phyloP scores from a whole-genome alignment of 1,284 basidiomycete species.

The Cystobasidiaceae sp. region DNA sequence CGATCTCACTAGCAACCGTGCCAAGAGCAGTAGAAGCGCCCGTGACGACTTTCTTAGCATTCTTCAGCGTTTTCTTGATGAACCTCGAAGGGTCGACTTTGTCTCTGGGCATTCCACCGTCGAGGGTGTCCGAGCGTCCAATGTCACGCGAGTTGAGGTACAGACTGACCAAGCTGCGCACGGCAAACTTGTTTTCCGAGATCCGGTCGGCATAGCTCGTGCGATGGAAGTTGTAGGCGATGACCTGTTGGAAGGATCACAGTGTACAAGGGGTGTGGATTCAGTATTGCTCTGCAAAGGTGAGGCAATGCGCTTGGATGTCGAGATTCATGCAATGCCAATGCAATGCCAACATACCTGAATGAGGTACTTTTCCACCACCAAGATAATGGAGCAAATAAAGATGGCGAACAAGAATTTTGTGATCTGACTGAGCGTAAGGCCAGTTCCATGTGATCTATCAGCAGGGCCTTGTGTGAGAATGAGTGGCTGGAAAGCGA shows the following conservation, averaged over 20 bases:
- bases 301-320: too few relatives aligned
- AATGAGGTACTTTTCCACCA: conserved; percentile 78
- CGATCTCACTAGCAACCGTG: conserved; percentile 52
- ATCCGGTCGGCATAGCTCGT: conserved; percentile 79
- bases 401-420: conserved; percentile 70
- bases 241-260: conserved; percentile 38
- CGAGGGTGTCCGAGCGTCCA: conserved; percentile 64
- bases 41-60: conserved; percentile 60
- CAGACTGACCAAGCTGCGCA: conserved; percentile 65
- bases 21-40: conserved; percentile 46
- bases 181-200: conserved; percentile 72
- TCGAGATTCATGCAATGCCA: too few relatives aligned
- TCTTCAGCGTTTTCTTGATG: conserved; percentile 60
- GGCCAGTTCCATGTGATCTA: conserved; percentile 20
- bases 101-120: conserved; percentile 50
- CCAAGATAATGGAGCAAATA: conserved; percentile 65
- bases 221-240: conserved; percentile 69
- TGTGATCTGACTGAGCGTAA: conserved; percentile 54
- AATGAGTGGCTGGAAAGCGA: conserved; percentile 40
- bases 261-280: neutral
- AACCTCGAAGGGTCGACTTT: conserved; percentile 58
- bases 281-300: too few relatives aligned
- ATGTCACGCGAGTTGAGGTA: conserved; percentile 58
- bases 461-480: conserved; percentile 18
- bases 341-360: conserved; percentile 71